Evolutionary conservation across 1,284 basidiomycete genomes (phyloP).

Genomic region (Tylopilus sp.): DNA sequence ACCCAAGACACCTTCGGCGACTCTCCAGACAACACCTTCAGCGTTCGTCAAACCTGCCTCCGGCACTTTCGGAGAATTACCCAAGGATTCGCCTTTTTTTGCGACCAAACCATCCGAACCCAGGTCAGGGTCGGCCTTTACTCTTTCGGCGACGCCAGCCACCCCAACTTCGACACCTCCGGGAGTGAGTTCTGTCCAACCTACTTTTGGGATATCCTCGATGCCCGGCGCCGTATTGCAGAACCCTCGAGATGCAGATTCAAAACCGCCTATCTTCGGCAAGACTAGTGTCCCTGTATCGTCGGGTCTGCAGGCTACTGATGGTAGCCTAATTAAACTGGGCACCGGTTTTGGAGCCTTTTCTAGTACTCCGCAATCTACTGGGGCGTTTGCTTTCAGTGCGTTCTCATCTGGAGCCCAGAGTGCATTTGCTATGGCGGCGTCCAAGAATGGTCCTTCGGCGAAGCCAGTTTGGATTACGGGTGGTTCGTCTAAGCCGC

Average conservation of each 20-base stretch:
- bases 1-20: constrained; percentile 31
- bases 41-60: constrained; percentile 38
- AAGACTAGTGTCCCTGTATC: constrained; percentile 11
- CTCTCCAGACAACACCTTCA: constrained; percentile 34
- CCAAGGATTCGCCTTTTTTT: constrained; percentile 52
- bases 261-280: constrained; percentile 36
- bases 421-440: constrained; percentile 23
- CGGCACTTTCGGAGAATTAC: constrained; percentile 37
- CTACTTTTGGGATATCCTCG: constrained; percentile 33
- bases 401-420: constrained; percentile 27
- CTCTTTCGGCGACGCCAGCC: constrained; percentile 22
- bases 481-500: not conserved
- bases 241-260: constrained; percentile 22
- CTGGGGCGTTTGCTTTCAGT: constrained; percentile 23
- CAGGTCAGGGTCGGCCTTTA: constrained; percentile 38
- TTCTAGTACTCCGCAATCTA: constrained; percentile 5
- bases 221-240: constrained; percentile 15
- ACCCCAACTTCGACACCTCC: constrained; percentile 35
- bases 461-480: constrained; percentile 24
- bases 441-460: constrained; percentile 16
- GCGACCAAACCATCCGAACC: constrained; percentile 37
- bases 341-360: constrained; percentile 40
- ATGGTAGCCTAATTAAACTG: constrained; percentile 33
- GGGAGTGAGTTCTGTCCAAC: constrained; percentile 31
- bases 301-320: constrained; percentile 13